Base-by-base conservation (phyloP, 2,329 filamentous ascomycete species). In the Myriosclerotinia duriaeana region DNA sequence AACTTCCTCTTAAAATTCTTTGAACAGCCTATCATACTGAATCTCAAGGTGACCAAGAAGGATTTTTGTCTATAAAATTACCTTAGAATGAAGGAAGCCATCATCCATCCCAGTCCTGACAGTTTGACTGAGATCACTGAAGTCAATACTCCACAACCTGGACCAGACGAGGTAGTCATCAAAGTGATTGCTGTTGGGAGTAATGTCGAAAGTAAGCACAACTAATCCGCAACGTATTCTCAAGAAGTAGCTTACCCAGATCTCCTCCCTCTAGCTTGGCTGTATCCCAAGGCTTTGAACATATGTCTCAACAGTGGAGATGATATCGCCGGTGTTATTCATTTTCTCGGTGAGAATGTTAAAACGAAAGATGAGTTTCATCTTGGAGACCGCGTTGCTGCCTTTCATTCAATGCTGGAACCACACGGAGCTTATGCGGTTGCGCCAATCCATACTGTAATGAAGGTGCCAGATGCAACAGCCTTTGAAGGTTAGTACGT, bases 391-490 rank as follows among this genome's bases (percentile, higher is more conserved):
- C 78, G 81, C 17, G 81, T 83, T 8, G 79, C 78, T 0, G 80
- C 78, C 1, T 80, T 82, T 64, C 80, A 82, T 65, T 77, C 83
- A 68, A 85, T 87, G 79, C 69, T 75, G 50, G 77, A 77, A 0
- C 78, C 80, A 0, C 72, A 79, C 15, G 87, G 87, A 1, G 81
- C 79, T 6, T 89, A 81, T 67, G 83, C 84, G 2, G 74, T 88
- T 3, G 81, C 81, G 0, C 82, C 79, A 74, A 79, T 81, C 22
- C 78, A 83, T 71, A 84, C 84, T 0, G 85, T 84, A 0, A 85
- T 87, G 73, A 69, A 73, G 30, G 26, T 72, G 20, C 70, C 68
- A 30, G 36, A 68, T 12, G 69, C 69, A 6, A 68, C 67, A 3
- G 63, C 63, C n/a, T 74, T 72, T 42, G 71, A 72, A 62, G 46